These are phyloP conservation scores for Yarrowia porcina DNA, from an alignment of 805 yeast species.

Conservation along the genomic window DNA sequence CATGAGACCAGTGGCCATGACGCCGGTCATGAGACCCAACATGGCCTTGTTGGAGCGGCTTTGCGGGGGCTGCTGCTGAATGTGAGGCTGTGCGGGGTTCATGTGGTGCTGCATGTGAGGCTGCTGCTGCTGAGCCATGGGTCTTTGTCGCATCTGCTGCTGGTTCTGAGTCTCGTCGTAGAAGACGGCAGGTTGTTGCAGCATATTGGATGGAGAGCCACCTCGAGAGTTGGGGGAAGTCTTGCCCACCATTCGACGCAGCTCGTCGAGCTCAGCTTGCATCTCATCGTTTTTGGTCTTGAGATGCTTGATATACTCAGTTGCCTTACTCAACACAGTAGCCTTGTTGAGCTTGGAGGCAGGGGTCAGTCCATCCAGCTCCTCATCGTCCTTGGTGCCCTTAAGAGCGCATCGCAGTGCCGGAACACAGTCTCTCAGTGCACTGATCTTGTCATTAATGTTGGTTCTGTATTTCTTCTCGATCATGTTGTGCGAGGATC, in stretches of 20 bases:
- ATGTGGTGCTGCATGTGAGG: constrained; percentile 21
- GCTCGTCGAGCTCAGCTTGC: constrained; percentile 50
- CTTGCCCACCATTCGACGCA: constrained; percentile 15
- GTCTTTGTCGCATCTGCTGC: constrained; percentile 21
- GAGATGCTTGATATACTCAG: constrained; percentile 73
- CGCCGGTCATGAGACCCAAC: constrained; percentile 41
- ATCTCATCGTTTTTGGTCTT: constrained; percentile 57
- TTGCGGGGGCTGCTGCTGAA: constrained; percentile 4
- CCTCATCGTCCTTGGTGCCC: constrained; percentile 46
- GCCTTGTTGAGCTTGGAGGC: constrained; percentile 76
- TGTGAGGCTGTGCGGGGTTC: constrained; percentile 5
- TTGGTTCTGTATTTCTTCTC: constrained; percentile 79
- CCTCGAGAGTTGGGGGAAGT: background rate
- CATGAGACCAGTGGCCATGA: constrained; percentile 37
- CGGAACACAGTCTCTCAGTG: constrained; percentile 75
- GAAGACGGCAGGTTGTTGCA: constrained; percentile 22
- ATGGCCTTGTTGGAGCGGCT: constrained; percentile 33
- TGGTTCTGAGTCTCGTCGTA: constrained; percentile 15
- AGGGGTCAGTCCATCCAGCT: constrained; percentile 70
- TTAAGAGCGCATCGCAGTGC: constrained; percentile 59
- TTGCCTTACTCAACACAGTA: constrained; percentile 69
- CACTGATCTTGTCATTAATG: constrained; percentile 65
- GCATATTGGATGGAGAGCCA: constrained; percentile 7
- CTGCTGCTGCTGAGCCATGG: background rate
- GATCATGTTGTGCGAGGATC: constrained; percentile 71